Percentiles rank a stretch among this genome's conserved stretches.
phyloP scores from a whole-genome alignment of 139 green algal species.

The Deuterostichococcus epilithicus region DNA sequence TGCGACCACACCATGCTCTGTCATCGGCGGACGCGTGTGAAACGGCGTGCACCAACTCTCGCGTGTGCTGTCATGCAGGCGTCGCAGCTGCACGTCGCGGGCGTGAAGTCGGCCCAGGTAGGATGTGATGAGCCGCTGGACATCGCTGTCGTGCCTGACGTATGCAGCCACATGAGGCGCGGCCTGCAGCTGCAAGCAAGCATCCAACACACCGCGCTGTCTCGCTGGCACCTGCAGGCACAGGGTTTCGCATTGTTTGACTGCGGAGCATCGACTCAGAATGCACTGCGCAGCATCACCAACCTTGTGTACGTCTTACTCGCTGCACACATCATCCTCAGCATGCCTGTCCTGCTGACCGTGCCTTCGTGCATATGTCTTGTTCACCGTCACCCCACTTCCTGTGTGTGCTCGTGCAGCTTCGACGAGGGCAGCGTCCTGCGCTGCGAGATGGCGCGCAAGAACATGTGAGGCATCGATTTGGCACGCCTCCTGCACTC shows the following conservation, averaged over 20 bases:
- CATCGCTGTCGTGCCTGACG: background rate
- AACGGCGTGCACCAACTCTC: background rate
- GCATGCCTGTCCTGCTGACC: slow-evolving; percentile 2
- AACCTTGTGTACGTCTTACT: slow-evolving; percentile 46
- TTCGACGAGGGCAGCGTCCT: slow-evolving; percentile 68
- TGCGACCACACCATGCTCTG: background rate
- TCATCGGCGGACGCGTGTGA: background rate
- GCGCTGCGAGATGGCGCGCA: slow-evolving; percentile 84
- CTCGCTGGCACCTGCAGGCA: slow-evolving; percentile 22
- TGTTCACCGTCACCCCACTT: background rate
- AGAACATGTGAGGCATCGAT: slow-evolving; percentile 72
- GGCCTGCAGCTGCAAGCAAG: background rate
- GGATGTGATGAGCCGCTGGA: no score
- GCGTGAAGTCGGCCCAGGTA: slow-evolving; percentile 44
- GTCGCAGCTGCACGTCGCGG: slow-evolving; percentile 66
- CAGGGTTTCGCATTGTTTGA: slow-evolving; percentile 86
- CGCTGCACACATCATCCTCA: background rate
- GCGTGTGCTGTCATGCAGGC: slow-evolving; percentile 37
- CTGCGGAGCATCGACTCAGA: slow-evolving; percentile 38
- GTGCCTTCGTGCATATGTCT: background rate
- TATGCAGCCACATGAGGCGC: background rate
- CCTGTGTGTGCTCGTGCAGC: slow-evolving; percentile 30
- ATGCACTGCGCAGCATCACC: slow-evolving; percentile 51
- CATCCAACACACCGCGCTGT: background rate
- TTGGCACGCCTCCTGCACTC: no score